phyloP scores from a whole-genome alignment of 2,329 filamentous ascomycete species.

The Chaetomium globosum region DNA sequence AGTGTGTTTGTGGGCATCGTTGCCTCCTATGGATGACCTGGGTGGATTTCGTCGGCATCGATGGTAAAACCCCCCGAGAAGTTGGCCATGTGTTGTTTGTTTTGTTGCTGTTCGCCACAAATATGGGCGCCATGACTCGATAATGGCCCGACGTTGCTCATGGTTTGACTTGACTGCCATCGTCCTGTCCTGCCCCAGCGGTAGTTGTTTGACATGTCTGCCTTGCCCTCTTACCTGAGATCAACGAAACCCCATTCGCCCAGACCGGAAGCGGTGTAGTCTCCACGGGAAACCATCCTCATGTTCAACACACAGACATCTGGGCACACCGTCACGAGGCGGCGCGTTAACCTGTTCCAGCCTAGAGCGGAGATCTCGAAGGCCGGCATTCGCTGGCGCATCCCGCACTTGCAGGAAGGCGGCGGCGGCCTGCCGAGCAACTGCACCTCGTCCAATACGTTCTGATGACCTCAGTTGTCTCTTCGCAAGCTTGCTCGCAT shows the following conservation, averaged over 20 bases:
- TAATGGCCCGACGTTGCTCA: background rate
- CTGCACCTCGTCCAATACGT: background rate
- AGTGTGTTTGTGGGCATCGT: background rate
- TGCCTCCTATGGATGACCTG: background rate
- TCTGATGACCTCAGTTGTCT: background rate
- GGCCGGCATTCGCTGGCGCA: constrained; percentile 11
- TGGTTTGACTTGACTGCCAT: background rate
- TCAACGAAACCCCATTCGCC: background rate
- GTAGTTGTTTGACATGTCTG: background rate
- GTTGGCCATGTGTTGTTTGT: too few species aligned
- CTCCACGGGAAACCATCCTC: background rate
- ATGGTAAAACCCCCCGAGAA: background rate
- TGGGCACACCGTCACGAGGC: constrained; percentile 3
- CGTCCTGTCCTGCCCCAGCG: background rate
- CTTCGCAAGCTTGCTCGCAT: constrained; percentile 4
- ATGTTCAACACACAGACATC: constrained; percentile 14
- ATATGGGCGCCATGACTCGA: background rate
- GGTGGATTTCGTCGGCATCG: background rate
- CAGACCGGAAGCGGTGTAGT: constrained; percentile 4
- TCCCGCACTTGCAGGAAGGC: constrained; percentile 10
- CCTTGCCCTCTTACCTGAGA: background rate
- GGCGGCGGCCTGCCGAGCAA: background rate
- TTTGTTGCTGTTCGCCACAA: too few species aligned
- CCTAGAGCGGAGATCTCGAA: constrained; percentile 5
- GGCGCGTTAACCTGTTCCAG: background rate